phyloP scores from a whole-genome alignment of 1,139 yeast genomes.

The Waltiozyma sp. region DNA sequence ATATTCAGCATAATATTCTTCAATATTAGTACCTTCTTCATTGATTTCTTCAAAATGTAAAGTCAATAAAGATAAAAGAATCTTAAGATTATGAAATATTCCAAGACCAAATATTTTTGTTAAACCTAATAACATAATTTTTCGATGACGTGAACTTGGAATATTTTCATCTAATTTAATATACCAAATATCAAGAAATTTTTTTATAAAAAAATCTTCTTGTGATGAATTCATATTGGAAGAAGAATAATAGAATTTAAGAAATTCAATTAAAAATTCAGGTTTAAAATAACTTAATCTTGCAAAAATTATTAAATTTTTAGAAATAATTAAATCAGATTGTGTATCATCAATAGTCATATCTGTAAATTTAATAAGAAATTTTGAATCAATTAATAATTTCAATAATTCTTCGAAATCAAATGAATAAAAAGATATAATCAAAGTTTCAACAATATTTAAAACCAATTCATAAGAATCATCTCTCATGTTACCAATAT shows the following conservation, averaged over 20 bases:
- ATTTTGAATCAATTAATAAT: conserved; percentile 33
- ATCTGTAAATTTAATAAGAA: conserved; percentile 34
- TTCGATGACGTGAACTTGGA: conserved; percentile 60
- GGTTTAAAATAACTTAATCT: conserved; percentile 41
- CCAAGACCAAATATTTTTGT: conserved; percentile 33
- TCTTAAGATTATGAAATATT: conserved; percentile 23
- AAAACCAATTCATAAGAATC: conserved; percentile 52
- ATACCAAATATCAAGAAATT: conserved; percentile 27
- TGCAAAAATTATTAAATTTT: conserved; percentile 41
- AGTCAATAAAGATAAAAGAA: conserved; percentile 42
- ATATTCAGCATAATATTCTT: conserved; percentile 48
- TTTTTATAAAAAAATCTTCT: conserved; percentile 15
- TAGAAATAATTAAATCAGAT: conserved; percentile 37
- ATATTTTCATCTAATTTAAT: conserved; percentile 31
- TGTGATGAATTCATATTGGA: background rate
- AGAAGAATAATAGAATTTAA: conserved; percentile 11
- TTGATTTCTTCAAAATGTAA: conserved; percentile 65
- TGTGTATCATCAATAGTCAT: conserved; percentile 40
- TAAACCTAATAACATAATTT: conserved; percentile 50
- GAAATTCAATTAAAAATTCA: conserved; percentile 31
- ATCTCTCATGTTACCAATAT: conserved; percentile 55
- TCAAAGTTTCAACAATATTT: conserved; percentile 47
- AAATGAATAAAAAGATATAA: conserved; percentile 7
- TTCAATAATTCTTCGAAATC: conserved; percentile 23
- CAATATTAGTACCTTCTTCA: conserved; percentile 38